Evolutionary conservation across 1,284 basidiomycete genomes (phyloP).

Genomic region (Cutaneotrichosporon cyanovorans): DNA sequence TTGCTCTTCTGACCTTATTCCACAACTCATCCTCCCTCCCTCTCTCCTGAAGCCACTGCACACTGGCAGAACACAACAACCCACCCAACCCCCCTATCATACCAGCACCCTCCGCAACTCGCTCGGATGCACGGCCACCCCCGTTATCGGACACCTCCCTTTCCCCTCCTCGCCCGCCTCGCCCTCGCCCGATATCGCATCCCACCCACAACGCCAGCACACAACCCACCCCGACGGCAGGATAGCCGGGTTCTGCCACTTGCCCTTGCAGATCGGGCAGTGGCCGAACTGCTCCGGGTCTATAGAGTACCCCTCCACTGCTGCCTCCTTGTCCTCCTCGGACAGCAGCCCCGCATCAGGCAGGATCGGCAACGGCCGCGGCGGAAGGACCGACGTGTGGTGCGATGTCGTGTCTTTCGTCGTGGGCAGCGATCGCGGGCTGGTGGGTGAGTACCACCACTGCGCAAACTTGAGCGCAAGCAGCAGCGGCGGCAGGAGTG

Average conservation of each 20-base stretch:
- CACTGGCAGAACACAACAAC: too few relatives aligned
- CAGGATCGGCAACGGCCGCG: conserved; percentile 55
- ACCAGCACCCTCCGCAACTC: conserved; percentile 82
- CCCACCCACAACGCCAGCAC: conserved; percentile 87
- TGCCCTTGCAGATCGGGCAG: conserved; percentile 72
- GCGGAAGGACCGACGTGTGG: conserved; percentile 64
- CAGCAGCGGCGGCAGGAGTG: conserved; percentile 73
- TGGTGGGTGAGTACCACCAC: conserved; percentile 98
- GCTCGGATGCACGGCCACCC: conserved; percentile 63
- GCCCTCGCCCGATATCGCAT: conserved; percentile 61
- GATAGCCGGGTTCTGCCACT: conserved; percentile 80
- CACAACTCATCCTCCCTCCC: neutral
- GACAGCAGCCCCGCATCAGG: conserved; percentile 23
- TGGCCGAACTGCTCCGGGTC: conserved; percentile 57
- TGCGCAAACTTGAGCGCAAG: conserved; percentile 96
- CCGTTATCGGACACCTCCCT: conserved; percentile 78
- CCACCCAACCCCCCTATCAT: conserved; percentile 23
- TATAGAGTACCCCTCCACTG: conserved; percentile 11
- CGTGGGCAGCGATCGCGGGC: conserved; percentile 67
- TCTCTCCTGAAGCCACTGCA: too few relatives aligned
- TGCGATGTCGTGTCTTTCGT: conserved; percentile 57
- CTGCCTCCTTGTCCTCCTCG: conserved; percentile 50
- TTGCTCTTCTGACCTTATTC: neutral
- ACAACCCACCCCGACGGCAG: conserved; percentile 90
- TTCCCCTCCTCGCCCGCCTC: conserved; percentile 26